Percentiles rank a stretch among this genome's conserved stretches.
Evolutionary conservation across 2,329 filamentous ascomycete species (phyloP).

Genomic region (Trichophyton mentagrophytes): DNA sequence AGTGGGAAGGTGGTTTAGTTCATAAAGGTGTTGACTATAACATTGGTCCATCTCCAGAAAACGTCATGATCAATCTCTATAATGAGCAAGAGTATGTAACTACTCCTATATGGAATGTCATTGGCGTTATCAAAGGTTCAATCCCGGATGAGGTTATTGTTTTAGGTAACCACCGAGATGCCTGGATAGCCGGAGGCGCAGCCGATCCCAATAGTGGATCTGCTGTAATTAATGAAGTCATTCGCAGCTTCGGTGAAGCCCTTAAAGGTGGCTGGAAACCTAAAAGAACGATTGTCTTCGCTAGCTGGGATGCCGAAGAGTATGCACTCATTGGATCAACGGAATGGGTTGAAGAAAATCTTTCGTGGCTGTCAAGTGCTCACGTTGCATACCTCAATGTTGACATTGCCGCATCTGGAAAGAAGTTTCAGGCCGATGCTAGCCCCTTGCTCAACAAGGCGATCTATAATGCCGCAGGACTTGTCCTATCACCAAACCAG

Average conservation of each 20-base stretch:
- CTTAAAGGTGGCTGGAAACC: constrained; percentile 68
- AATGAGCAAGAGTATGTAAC: constrained; percentile 74
- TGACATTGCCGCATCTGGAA: constrained; percentile 59
- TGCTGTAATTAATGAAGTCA: constrained; percentile 64
- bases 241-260: constrained; percentile 60
- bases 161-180: constrained; percentile 83
- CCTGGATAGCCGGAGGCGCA: constrained; percentile 77
- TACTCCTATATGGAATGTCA: constrained; percentile 79
- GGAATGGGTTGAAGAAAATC: constrained; percentile 84
- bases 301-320: constrained; percentile 73
- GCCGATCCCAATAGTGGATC: constrained; percentile 74
- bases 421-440: constrained; percentile 50
- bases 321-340: constrained; percentile 78
- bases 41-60: constrained; percentile 65
- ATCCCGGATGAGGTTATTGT: constrained; percentile 75
- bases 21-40: constrained; percentile 76
- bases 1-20: constrained; percentile 62
- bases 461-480: constrained; percentile 51
- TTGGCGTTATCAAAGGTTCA: constrained; percentile 81
- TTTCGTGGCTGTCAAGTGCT: constrained; percentile 62
- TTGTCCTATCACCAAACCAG: constrained; percentile 62
- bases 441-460: constrained; percentile 65
- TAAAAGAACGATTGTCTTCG: constrained; percentile 80
- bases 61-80: constrained; percentile 56
- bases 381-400: constrained; percentile 78